Conservation (phyloP, 2,329 filamentous ascomycete species). For the Colletotrichum sp. region DNA sequence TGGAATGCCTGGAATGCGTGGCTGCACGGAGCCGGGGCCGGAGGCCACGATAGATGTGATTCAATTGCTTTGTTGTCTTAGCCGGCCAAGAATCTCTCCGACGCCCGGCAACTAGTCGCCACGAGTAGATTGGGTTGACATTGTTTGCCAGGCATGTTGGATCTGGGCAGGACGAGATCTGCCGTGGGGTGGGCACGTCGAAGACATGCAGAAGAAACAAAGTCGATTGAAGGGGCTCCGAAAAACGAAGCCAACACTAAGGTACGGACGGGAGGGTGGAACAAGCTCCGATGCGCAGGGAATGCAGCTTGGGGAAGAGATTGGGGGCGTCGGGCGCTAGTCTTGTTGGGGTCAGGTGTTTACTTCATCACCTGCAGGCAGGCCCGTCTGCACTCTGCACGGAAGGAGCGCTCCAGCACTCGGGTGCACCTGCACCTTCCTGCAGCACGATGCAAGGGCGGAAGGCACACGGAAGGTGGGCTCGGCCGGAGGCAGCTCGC, state of each 20-base stretch:
- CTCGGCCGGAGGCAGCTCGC: not conserved
- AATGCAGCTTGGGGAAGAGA: constrained; percentile 6
- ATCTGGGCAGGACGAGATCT: constrained; percentile 9
- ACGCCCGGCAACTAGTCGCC: not conserved
- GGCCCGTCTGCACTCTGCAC: not conserved
- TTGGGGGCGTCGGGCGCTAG: not conserved
- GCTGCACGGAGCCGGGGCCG: not conserved
- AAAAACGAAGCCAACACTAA: not conserved
- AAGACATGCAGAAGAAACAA: constrained; percentile 16
- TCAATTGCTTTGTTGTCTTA: not conserved
- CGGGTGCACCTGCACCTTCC: not conserved
- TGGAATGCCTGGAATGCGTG: not conserved
- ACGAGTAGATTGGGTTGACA: constrained; percentile 1
- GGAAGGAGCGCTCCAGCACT: not conserved
- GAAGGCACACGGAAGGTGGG: not conserved
- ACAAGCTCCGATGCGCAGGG: not conserved
- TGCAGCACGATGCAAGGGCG: not conserved
- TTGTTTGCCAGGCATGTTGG: not conserved
- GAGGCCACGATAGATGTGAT: not conserved
- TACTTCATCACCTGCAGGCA: not conserved
- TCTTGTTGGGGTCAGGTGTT: not conserved
- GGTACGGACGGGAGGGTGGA: not conserved
- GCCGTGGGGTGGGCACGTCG: not conserved
- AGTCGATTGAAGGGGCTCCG: not conserved
- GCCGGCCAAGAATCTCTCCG: not conserved